phyloP scores from a whole-genome alignment of 306 rosid species.

The Malus sieversii region DNA sequence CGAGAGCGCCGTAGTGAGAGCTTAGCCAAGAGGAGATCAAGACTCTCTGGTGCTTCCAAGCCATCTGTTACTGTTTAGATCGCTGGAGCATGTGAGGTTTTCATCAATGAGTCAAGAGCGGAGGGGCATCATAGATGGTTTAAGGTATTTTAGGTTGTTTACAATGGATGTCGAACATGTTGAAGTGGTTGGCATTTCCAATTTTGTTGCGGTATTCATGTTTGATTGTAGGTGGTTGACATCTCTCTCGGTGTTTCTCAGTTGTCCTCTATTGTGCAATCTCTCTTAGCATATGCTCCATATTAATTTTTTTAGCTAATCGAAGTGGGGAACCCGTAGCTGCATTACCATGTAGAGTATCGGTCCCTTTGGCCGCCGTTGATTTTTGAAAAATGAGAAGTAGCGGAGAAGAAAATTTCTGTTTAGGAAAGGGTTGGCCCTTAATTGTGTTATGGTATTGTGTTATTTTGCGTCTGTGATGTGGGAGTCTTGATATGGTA shows the following conservation, averaged over 20 bases:
- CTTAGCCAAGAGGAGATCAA: conserved; percentile 42
- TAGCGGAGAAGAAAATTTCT: too few relatives aligned
- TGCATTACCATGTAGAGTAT: too few relatives aligned
- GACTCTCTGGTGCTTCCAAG: conserved; percentile 30
- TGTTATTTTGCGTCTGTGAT: not conserved
- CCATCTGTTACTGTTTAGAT: conserved; percentile 20
- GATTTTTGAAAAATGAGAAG: too few relatives aligned
- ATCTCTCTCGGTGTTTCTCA: too few relatives aligned
- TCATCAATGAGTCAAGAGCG: not conserved
- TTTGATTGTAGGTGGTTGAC: not conserved
- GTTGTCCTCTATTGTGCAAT: too few relatives aligned
- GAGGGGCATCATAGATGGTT: conserved; percentile 2
- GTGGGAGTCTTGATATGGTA: not conserved
- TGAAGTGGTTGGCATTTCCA: not conserved
- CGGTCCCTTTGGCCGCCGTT: too few relatives aligned
- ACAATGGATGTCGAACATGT: not conserved
- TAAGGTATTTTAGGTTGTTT: not conserved
- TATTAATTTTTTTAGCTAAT: too few relatives aligned
- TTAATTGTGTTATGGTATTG: not conserved
- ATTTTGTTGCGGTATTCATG: not conserved
- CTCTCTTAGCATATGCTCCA: too few relatives aligned
- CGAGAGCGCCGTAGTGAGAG: conserved; percentile 45
- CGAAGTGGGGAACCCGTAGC: too few relatives aligned
- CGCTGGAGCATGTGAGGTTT: not conserved
- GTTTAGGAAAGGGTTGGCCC: too few relatives aligned